phyloP scores from a whole-genome alignment of 2,329 filamentous ascomycete genomes.

The Thielaviopsis cerberus region DNA sequence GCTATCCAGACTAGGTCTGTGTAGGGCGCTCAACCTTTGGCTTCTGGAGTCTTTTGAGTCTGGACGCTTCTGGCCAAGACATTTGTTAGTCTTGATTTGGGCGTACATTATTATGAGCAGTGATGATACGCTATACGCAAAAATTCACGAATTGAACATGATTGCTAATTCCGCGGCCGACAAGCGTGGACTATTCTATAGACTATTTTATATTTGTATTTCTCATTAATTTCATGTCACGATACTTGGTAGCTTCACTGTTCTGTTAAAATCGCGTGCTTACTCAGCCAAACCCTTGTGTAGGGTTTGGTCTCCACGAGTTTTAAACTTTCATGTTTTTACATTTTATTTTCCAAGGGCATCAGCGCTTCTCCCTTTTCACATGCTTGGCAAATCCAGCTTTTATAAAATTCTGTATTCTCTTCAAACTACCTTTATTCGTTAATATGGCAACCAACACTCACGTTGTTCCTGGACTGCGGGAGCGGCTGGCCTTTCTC shows the following conservation, averaged over 20 bases:
- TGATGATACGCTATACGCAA: neutral
- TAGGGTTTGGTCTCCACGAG: neutral
- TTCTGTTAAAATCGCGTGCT: neutral
- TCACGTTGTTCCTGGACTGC: neutral
- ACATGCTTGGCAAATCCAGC: too few relatives aligned
- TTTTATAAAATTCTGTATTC: neutral
- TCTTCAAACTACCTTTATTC: neutral
- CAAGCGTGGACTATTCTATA: neutral
- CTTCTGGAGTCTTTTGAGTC: neutral
- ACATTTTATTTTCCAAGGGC: neutral
- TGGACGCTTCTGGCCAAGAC: neutral
- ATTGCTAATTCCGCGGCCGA: neutral
- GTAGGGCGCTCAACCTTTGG: neutral
- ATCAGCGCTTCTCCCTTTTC: neutral
- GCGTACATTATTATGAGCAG: neutral
- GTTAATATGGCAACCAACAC: neutral
- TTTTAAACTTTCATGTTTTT: neutral
- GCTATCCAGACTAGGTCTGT: neutral
- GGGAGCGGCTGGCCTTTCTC: conserved; percentile 17
- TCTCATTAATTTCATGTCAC: neutral
- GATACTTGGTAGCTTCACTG: too few relatives aligned
- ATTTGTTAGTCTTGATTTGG: neutral
- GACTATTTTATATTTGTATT: neutral
- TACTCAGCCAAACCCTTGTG: neutral
- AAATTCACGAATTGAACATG: neutral